Base-by-base conservation (phyloP, 1,139 yeast species). In the Kodamaea anthophila region DNA sequence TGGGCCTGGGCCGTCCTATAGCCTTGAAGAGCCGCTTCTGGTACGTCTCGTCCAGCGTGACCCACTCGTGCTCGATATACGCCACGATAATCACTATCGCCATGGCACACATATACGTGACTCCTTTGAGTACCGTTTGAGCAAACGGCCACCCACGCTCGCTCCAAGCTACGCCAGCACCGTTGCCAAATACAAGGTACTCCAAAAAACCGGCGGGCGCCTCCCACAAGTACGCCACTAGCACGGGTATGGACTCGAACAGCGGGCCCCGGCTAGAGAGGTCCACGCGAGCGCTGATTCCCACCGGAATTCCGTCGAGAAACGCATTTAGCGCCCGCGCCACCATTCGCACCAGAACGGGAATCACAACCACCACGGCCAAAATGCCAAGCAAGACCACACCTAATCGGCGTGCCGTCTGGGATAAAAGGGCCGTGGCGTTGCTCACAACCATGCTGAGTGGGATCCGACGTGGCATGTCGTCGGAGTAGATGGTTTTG, bases 391-490 rank as follows among this genome's bases (percentile, higher is more conserved):
- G 49, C 8, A 51, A 30, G 3, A 70, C 40, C 5, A 66, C 57
- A 1, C 51, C 24, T 10, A 49, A 31, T 32, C 48, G 54, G 18
- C 51, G 25, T 4, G 61, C 14, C 4, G 9, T 11, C 9, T 9
- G 15, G 5, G 8, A 9, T 9, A 10, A 9, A 8, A 18, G 11
- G 10, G 11, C 18, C 21, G 21, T 16, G 1, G 57, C 46, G 2
- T 51, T 39, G 15, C 45, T 46, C 39, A 71, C 33, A 3, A 80
- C 48, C 23, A 76, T 49, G 1, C 43, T 39, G 3, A 74, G 10
- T 0, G 95, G 95, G 11, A 83, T 69, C 18, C 56, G 55, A 4
- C 60, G 63, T 1, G 96, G 96, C 71, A 84, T 80, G 30, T 74
- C 59, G 3, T 76, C 78, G 32, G 75, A 77, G 49, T 80, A 85